phyloP scores from a whole-genome alignment of 2,329 filamentous ascomycete genomes.

The Talaromyces marneffei region DNA sequence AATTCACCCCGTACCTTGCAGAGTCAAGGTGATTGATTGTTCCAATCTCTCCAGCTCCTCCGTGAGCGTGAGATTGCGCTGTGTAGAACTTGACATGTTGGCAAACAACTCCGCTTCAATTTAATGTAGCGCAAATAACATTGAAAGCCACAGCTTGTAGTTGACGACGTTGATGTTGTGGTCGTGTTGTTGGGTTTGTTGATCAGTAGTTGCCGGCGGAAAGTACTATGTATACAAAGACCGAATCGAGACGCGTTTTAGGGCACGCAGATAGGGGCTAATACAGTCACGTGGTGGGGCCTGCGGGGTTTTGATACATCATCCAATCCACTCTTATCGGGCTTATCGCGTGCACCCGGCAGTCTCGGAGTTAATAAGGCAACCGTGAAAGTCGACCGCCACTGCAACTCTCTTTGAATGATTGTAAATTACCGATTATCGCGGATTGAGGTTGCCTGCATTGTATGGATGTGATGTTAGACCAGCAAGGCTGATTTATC shows the following conservation, averaged over 20 bases:
- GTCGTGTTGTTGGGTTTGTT: neutral
- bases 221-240: conserved; percentile 24
- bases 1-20: conserved; percentile 63
- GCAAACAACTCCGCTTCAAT: no score
- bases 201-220: conserved; percentile 20
- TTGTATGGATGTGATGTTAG: neutral
- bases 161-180: neutral
- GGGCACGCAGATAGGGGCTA: conserved; percentile 32
- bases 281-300: conserved; percentile 25
- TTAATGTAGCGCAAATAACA: no score
- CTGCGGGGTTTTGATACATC: conserved; percentile 12
- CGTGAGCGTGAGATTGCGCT: conserved; percentile 67
- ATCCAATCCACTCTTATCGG: conserved; percentile 5
- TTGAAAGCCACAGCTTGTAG: neutral
- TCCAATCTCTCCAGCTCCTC: conserved; percentile 95
- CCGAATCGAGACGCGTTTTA: conserved; percentile 28
- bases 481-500: neutral
- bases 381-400: neutral
- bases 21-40: conserved; percentile 90
- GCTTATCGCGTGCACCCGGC: conserved; percentile 5
- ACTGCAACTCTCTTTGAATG: neutral
- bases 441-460: neutral
- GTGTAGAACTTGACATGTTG: conserved; percentile 32
- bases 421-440: neutral
- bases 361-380: conserved; percentile 11